Evolutionary conservation across 2,329 filamentous ascomycete species (phyloP), one percentile per base, ranked within the genome.

Genomic region (Colletotrichum sp.): DNA sequence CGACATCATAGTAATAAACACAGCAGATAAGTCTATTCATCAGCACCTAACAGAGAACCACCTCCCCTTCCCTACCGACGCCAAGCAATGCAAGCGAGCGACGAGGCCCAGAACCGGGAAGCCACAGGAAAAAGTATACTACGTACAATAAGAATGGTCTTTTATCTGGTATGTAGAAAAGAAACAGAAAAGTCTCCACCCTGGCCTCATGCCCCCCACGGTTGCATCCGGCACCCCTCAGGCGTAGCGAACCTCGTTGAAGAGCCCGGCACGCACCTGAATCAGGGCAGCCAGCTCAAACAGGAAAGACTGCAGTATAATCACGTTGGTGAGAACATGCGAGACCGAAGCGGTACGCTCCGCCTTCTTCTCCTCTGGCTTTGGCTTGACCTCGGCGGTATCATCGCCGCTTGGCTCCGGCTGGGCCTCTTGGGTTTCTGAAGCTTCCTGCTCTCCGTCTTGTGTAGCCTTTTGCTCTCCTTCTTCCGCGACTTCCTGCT

Each of bases 301-400:
- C 66, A 96, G 85, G 82, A 97, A 97, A 44, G 94, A 94, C 83
- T 97, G 95, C 73, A 96, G 87, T 67, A 96, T 91, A 74, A 96
- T 91, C 55, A 94, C 91, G 82, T 96, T 97, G 8, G 95, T 96
- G 77, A 97, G 86, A 13, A 96, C 87, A 82, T 96, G 95, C 55
- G 93, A 95, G 6, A 97, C 91, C 9, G 93, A 95, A 9, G 92
- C 93, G 12, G 88, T 89, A 65, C 84, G 85, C 32, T 81, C 82
- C 39, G 77, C 77, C 66, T 75, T 78, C 4, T 72, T 78, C 10
- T 83, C 80, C 30, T 75, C 74, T 52, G 80, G 78, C n/a, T 79
- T 52, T 52, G 44, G 80, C 57, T 81, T 79, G 21, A 78, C 81
- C 8, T 79, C 79, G 36, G 80, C 67, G 76, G 81, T 65, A 66